A percentile compares a stretch with the other conserved stretches of the same genome.
These are phyloP conservation scores for Kingdonia uniflora DNA, from an alignment of 164 flowering plant species.

Conservation along the genomic window DNA sequence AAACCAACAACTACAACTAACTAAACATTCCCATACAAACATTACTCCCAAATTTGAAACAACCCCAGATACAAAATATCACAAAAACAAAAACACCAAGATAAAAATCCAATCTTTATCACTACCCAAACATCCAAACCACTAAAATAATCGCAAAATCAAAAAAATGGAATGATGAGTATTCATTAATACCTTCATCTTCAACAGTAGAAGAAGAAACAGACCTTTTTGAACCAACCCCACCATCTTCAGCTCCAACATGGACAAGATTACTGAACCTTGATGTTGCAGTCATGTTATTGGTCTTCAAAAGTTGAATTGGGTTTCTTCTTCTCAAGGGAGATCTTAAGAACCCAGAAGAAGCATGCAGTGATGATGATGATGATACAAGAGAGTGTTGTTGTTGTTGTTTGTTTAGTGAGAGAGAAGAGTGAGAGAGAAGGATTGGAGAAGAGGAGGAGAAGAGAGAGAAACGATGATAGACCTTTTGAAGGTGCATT, in stretches of 20 bases:
- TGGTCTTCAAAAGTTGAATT: slow-evolving; percentile 6
- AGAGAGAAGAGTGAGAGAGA: not conserved
- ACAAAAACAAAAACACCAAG: not conserved
- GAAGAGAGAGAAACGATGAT: slow-evolving; percentile 36
- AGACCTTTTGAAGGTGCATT: slow-evolving; percentile 51
- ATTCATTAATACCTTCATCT: slow-evolving; percentile 50
- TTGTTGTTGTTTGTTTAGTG: no score
- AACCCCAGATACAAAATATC: not conserved
- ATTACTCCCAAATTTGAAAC: no score
- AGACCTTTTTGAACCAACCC: slow-evolving; percentile 28
- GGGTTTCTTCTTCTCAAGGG: slow-evolving; percentile 6
- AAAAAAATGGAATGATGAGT: no score
- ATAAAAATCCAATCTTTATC: not conserved
- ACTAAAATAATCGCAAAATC: not conserved
- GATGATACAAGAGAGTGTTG: slow-evolving; percentile 4
- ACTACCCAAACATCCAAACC: not conserved
- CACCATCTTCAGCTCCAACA: slow-evolving; percentile 32
- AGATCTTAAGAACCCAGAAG: slow-evolving; percentile 14
- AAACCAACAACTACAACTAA: no score
- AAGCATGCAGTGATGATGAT: slow-evolving; percentile 5
- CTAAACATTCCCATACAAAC: not conserved
- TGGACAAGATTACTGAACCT: slow-evolving; percentile 27
- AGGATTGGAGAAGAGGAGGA: slow-evolving; percentile 9
- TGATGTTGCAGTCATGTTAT: slow-evolving; percentile 17
- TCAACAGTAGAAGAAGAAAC: slow-evolving; percentile 19